Evolutionary conservation across 371 early-diverging fungal genomes (phyloP), one percentile per base, ranked within the genome.

Genomic region (Mortierella sp.): DNA sequence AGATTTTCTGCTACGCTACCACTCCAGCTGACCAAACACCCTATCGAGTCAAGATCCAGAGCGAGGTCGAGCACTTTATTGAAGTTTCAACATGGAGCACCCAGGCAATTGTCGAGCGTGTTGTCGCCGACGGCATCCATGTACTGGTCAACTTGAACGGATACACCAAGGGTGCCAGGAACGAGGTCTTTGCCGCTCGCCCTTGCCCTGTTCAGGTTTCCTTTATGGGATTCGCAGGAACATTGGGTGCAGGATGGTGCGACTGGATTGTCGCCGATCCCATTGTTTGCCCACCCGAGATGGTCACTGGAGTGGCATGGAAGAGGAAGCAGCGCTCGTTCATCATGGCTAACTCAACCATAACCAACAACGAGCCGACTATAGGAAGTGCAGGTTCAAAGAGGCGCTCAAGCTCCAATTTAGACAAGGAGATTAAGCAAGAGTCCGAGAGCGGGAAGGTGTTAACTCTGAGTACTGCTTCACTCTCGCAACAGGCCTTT

Each of bases 151-250:
- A 97, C 68, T 84, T 97, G 67, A 97, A 97, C 79, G 98, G 98
- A 4, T 97, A 97, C 80, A 97, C 97, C 22, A 96, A 96, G 72
- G 97, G 97, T 6, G 97, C 96, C 14, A 90, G 95, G 11, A 97
- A 96, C 84, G 96, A 97, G 83, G 91, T 97, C 14, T 97, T 97
- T 90, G 97, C 97, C 0, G 96, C 96, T 3, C 88, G 97, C 11
- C 95, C 96, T 2, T 91, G 94, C 49, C 97, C 96, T 0, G 93
- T 97, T 16, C 96, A 96, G 70, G 93, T 95, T 51, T 90, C 94
- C 0, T 94, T 94, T 71, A 96, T 97, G 97, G 97, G 97, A 0
- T 97, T 95, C 85, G 96, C 97, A 5, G 96, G 97, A 3, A 96
- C 95, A 0, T 86, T 97, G 62, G 97, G 96, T 5, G 94, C 93